phyloP scores from a whole-genome alignment of 768 basidiomycete genomes.

The Tricholomella constricta region DNA sequence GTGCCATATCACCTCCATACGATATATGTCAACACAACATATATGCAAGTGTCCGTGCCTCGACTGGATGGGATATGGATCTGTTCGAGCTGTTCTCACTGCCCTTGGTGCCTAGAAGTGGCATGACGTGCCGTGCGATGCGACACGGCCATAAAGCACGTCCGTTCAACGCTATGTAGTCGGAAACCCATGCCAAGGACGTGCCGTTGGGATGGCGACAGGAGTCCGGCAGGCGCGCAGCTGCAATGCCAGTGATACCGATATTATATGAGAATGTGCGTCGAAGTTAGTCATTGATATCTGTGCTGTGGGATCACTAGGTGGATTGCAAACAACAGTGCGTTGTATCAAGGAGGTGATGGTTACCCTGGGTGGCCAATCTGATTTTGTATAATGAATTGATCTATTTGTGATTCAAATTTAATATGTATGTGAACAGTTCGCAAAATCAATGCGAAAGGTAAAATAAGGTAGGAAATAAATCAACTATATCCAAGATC shows the following conservation, averaged over 20 bases:
- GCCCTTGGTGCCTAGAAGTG: background rate
- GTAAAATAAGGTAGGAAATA: slow-evolving; percentile 12
- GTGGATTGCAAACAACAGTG: background rate
- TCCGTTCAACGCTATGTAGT: background rate
- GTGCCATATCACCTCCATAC: background rate
- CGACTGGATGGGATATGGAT: too few species aligned
- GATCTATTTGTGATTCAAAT: background rate
- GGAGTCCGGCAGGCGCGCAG: background rate
- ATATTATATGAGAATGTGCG: background rate
- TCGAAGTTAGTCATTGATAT: background rate
- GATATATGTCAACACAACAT: too few species aligned
- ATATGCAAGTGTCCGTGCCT: too few species aligned
- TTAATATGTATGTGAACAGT: background rate
- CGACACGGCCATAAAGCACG: background rate
- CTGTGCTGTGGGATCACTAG: background rate
- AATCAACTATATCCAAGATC: slow-evolving; percentile 18
- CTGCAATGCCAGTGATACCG: slow-evolving; percentile 2
- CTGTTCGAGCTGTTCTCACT: too few species aligned
- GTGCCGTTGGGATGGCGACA: background rate
- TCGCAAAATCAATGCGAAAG: background rate
- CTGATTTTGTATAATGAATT: background rate
- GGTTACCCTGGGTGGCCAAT: background rate
- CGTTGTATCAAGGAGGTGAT: slow-evolving; percentile 5
- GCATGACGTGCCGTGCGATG: background rate
- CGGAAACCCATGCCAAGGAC: background rate